phyloP scores from a whole-genome alignment of 2,329 filamentous ascomycete species.

The Parastagonospora avenae region DNA sequence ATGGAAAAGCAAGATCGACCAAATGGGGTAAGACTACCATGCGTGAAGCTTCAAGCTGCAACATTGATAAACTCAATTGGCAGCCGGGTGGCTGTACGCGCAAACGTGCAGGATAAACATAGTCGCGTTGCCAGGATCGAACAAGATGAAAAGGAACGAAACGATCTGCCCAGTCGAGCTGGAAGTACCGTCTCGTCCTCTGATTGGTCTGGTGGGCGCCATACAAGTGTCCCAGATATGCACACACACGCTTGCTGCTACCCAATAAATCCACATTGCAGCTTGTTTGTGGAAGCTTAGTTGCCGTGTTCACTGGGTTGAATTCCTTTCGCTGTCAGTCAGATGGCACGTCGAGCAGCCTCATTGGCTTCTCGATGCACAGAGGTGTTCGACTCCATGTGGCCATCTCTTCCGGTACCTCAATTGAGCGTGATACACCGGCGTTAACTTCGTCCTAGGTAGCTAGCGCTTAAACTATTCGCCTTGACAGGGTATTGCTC shows the following conservation, averaged over 20 bases:
- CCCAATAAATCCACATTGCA: conserved; percentile 36
- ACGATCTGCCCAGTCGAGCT: conserved; percentile 22
- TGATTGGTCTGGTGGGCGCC: conserved; percentile 39
- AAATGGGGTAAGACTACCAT: conserved; percentile 21
- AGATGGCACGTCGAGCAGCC: conserved; percentile 24
- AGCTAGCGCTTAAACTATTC: conserved; percentile 42
- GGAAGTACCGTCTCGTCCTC: conserved; percentile 23
- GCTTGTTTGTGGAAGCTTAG: conserved; percentile 15
- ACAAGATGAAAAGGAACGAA: conserved; percentile 26
- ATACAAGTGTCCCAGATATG: conserved; percentile 41
- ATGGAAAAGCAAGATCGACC: conserved; percentile 26
- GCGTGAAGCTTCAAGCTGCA: conserved; percentile 18
- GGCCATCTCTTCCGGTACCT: conserved; percentile 24
- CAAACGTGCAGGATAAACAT: conserved; percentile 19
- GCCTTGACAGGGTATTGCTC: conserved; percentile 22
- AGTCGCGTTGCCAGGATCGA: conserved; percentile 24
- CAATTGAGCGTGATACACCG: conserved; percentile 37
- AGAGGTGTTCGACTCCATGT: conserved; percentile 19
- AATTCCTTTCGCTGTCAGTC: conserved; percentile 20
- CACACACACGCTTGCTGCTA: conserved; percentile 35
- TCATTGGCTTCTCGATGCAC: conserved; percentile 32
- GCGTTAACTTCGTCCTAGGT: conserved; percentile 26
- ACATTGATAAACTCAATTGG: conserved; percentile 23
- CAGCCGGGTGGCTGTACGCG: conserved; percentile 18
- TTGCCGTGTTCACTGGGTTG: conserved; percentile 26